Evolutionary conservation across 139 green algal genomes (phyloP).

Genomic region (Closterium sp.): DNA sequence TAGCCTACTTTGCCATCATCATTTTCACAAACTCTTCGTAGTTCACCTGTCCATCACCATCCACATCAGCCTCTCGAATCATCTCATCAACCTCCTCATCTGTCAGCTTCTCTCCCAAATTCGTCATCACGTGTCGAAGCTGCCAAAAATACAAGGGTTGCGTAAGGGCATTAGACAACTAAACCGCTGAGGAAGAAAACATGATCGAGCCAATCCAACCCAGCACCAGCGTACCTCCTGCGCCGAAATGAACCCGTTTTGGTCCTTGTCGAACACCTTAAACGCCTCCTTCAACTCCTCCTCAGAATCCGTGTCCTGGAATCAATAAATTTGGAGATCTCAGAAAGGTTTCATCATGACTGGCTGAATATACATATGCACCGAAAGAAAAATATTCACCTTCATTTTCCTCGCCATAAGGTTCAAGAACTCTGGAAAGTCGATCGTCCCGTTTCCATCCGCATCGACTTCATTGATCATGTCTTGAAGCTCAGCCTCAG

Average conservation of each 20-base stretch:
- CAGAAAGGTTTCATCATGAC: too few relatives aligned
- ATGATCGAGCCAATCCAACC: neutral
- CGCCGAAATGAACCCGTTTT: constrained; percentile 98
- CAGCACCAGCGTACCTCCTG: constrained; percentile 66
- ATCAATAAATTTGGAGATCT: too few relatives aligned
- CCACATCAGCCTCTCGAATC: constrained; percentile 72
- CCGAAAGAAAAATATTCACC: constrained; percentile 29
- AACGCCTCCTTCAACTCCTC: constrained; percentile 98
- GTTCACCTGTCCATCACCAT: constrained; percentile 69
- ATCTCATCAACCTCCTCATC: constrained; percentile 80
- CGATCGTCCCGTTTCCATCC: constrained; percentile 98
- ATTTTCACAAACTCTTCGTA: constrained; percentile 72
- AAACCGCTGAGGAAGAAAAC: neutral
- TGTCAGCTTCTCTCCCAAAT: constrained; percentile 95
- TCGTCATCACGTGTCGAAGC: constrained; percentile 98
- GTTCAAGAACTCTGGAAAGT: constrained; percentile 98
- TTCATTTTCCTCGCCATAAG: constrained; percentile 99
- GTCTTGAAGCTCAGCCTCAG: constrained; percentile 98
- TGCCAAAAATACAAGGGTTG: too few relatives aligned
- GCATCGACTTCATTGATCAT: constrained; percentile 99
- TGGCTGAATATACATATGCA: neutral
- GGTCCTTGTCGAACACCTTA: constrained; percentile 99
- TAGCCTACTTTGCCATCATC: constrained; percentile 67
- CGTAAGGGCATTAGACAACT: too few relatives aligned
- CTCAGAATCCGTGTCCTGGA: constrained; percentile 79